A percentile compares a stretch with the other conserved stretches of the same genome.
Conservation (phyloP, 2,329 filamentous ascomycete genomes). For the Trichoderma arundinaceum region DNA sequence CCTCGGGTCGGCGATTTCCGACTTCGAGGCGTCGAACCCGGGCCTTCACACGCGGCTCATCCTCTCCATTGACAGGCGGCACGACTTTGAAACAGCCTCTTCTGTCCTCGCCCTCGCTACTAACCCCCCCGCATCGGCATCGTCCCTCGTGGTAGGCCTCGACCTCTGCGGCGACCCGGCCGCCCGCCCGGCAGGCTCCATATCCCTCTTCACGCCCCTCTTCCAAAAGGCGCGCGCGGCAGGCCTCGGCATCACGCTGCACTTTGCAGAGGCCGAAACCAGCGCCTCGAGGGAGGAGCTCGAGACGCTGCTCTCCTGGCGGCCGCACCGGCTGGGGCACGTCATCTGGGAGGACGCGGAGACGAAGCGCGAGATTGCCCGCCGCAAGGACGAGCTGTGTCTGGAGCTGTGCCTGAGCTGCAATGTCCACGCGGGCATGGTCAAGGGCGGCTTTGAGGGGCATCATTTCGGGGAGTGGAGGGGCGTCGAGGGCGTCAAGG, state of each 20-base stretch:
- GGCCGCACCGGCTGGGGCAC: constrained; percentile 74
- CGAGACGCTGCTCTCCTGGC: constrained; percentile 65
- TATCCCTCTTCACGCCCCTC: constrained; percentile 63
- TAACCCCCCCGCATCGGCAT: constrained; percentile 48
- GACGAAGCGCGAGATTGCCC: constrained; percentile 60
- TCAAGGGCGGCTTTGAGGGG: constrained; percentile 65
- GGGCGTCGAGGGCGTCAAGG: constrained; percentile 59
- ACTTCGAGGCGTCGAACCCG: constrained; percentile 51
- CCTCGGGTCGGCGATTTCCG: constrained; percentile 67
- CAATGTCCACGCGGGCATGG: constrained; percentile 79
- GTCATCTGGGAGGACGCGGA: constrained; percentile 74
- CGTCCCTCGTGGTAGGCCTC: constrained; percentile 68
- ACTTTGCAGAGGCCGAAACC: constrained; percentile 74
- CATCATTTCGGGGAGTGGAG: constrained; percentile 83
- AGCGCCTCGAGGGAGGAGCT: constrained; percentile 67
- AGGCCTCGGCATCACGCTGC: constrained; percentile 70
- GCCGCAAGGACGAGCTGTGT: constrained; percentile 56
- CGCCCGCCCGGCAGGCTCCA: constrained; percentile 57
- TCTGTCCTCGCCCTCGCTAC: constrained; percentile 68
- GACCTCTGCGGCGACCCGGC: constrained; percentile 80
- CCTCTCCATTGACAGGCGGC: constrained; percentile 74
- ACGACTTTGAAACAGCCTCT: constrained; percentile 63
- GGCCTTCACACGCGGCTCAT: constrained; percentile 69
- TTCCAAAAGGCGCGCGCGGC: constrained; percentile 62
- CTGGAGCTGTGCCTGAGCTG: constrained; percentile 81